Percentiles rank a stretch among this genome's conserved stretches.
These are phyloP conservation scores for Diplosphaera chodatii DNA, from an alignment of 139 green algal genomes.

Conservation along the genomic window DNA sequence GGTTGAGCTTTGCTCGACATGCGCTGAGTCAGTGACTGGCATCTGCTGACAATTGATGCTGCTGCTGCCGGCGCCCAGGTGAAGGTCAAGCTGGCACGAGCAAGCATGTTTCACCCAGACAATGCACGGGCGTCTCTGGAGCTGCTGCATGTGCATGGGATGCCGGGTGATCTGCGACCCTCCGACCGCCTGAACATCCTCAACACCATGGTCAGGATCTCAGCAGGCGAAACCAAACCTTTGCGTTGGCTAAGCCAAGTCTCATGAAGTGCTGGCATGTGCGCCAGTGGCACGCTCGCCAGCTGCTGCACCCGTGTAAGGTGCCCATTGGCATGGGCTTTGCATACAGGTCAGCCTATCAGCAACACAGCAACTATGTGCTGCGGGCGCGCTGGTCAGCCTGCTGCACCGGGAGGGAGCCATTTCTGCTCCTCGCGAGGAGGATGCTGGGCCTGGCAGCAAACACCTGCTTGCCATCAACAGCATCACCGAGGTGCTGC, in stretches of 20 bases:
- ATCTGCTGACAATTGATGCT: too few species aligned
- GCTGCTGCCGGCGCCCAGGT: too few species aligned
- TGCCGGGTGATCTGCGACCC: not conserved
- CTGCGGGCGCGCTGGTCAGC: conserved; percentile 47
- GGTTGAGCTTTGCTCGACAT: too few species aligned
- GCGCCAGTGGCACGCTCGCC: too few species aligned
- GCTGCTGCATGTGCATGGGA: conserved; percentile 10
- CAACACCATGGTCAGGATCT: conserved; percentile 22
- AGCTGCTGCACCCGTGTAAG: not conserved
- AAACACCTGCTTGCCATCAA: conserved; percentile 5
- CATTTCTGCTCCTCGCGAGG: not conserved
- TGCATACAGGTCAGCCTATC: conserved; percentile 10
- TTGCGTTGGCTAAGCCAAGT: too few species aligned
- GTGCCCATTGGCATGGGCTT: not conserved
- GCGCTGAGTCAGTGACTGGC: too few species aligned
- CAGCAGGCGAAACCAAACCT: too few species aligned
- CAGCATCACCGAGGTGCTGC: conserved; percentile 21
- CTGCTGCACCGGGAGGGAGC: conserved; percentile 29
- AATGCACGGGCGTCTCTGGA: conserved; percentile 12
- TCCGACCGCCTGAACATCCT: conserved; percentile 19
- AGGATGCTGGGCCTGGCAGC: not conserved
- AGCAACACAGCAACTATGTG: conserved; percentile 31
- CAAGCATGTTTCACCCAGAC: conserved; percentile 17
- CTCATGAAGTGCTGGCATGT: too few species aligned
- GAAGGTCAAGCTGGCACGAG: not conserved